Base-by-base conservation (phyloP, 2,329 filamentous ascomycete species). In the Cercospora nicotianae region DNA sequence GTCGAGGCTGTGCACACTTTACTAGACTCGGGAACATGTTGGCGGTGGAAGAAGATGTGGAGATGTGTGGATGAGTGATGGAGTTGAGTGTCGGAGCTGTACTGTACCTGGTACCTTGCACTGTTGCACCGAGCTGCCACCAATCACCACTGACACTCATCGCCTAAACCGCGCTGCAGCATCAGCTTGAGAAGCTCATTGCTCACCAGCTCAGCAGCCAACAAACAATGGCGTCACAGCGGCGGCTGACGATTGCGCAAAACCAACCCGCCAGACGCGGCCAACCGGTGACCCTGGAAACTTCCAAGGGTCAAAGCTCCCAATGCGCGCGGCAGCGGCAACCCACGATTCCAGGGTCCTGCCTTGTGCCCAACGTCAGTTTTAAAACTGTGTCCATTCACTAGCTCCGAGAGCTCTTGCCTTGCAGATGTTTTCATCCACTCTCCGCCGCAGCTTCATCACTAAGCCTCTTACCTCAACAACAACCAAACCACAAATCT, bases 371-470 rank as follows among this genome's bases (percentile, higher is more conserved):
- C 26, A 31, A 60, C 57, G 59, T 61, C 59, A 30, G 60, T 30
- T 61, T 39, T 45, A 33, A 61, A 61, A 61, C 59, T 45, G 36
- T 28, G 26, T 48, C 48, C 28, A 20, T 48, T 62, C 42, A 28
- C 12, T n/a, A 20, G 23, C 36, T 18, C 33, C n/a, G 45, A 45
- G 23, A 53, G 42, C 60, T 51, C 20, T 30, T 39, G 36, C 16
- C 60, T 33, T 53, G 23, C 23, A 51, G 20, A 57, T 64, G 48
- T 64, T 58, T 39, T 53, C 39, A 51, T 51, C 60, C 28, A 28
- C 62, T n/a, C 62, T 64, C 4, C 62, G 62, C 31, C 62, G 62
- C 30, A 64, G 31, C 62, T 36, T 64, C 62, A 57, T 58, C 62
- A 57, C 48, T 18, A 30, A 42, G 36, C 18, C 16, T 31, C 51